A percentile compares a stretch with the other conserved stretches of the same genome.
Evolutionary conservation across 148 eudicot species (phyloP).

Genomic region (Pharnaceum exiguum): DNA sequence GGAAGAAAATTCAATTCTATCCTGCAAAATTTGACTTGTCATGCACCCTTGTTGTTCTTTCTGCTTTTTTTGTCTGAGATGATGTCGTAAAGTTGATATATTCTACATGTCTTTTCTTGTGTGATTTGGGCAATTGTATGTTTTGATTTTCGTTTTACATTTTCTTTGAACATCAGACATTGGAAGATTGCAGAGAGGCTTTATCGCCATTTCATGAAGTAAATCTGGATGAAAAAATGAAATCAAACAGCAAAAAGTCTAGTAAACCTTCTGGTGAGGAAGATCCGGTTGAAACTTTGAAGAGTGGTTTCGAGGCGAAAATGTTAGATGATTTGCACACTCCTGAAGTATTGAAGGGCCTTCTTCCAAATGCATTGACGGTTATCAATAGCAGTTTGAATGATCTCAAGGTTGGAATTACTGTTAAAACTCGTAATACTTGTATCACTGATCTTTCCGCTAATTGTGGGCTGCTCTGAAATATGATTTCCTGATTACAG

Average conservation of each 20-base stretch:
- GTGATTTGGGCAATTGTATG: background rate
- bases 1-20: too few relatives aligned
- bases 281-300: conserved; percentile 46
- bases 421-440: background rate
- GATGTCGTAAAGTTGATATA: background rate
- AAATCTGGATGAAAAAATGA: conserved; percentile 22
- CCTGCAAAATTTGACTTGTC: too few relatives aligned
- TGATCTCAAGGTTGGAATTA: conserved; percentile 52
- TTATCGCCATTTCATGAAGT: conserved; percentile 31
- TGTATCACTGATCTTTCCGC: too few relatives aligned
- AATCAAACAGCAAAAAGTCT: conserved; percentile 28
- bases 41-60: too few relatives aligned
- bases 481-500: conserved; percentile 33
- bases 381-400: conserved; percentile 43
- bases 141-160: background rate
- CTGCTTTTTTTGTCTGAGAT: too few relatives aligned
- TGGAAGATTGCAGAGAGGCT: conserved; percentile 63
- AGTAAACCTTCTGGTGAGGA: conserved; percentile 37
- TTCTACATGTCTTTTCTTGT: background rate
- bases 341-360: conserved; percentile 46
- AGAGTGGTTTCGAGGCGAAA: conserved; percentile 43
- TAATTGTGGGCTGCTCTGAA: too few relatives aligned
- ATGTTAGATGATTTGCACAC: conserved; percentile 82
- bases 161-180: conserved; percentile 35
- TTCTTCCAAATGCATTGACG: conserved; percentile 59